Evolutionary conservation across 257 asterid genomes (phyloP).

Genomic region (Gardenia jasminoides): DNA sequence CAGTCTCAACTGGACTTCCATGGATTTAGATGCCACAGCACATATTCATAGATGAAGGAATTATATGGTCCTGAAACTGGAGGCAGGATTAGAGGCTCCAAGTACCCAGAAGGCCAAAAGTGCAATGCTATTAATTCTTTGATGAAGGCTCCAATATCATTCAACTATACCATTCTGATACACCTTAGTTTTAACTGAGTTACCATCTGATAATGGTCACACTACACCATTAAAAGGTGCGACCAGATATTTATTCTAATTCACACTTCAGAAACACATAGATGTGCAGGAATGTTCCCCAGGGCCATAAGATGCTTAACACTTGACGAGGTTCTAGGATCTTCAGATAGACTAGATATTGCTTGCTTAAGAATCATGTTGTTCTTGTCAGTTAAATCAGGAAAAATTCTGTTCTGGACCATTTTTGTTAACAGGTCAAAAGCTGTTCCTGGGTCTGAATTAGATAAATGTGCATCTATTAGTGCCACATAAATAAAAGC

Average conservation of each 20-base stretch:
- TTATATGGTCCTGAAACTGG: background rate
- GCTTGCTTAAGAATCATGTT: slow-evolving; percentile 30
- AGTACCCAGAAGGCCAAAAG: background rate
- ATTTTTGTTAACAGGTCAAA: slow-evolving; percentile 45
- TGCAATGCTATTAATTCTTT: background rate
- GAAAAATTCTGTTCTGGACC: slow-evolving; percentile 30
- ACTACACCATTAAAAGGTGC: background rate
- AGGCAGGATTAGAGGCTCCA: background rate
- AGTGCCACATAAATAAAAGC: slow-evolving; percentile 50
- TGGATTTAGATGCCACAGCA: background rate
- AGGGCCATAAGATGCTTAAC: slow-evolving; percentile 26
- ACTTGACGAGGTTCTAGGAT: slow-evolving; percentile 30
- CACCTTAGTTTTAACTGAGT: background rate
- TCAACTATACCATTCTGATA: background rate
- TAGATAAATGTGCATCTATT: slow-evolving; percentile 51
- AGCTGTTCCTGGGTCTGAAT: slow-evolving; percentile 42
- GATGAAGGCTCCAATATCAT: no score
- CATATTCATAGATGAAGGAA: background rate
- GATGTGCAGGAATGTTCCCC: slow-evolving; percentile 20
- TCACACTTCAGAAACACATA: slow-evolving; percentile 12
- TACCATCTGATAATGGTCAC: background rate
- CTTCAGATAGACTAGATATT: slow-evolving; percentile 25
- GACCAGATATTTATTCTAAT: background rate
- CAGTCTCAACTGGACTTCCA: background rate
- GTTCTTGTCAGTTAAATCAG: slow-evolving; percentile 31